Base-by-base conservation (phyloP, 2,329 filamentous ascomycete genomes). In the Rutstroemia sp. region DNA sequence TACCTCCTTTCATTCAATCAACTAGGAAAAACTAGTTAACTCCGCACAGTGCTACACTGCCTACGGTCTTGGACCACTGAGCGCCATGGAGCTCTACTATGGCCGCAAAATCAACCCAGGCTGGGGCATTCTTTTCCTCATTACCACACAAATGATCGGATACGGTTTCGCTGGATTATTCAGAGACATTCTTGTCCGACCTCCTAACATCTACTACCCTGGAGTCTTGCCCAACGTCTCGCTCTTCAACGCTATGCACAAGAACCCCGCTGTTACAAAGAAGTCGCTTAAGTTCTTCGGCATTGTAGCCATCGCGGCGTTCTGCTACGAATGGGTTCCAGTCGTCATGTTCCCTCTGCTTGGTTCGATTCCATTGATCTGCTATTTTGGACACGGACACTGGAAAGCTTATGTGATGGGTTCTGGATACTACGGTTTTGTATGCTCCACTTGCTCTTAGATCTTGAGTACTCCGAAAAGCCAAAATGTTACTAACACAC, bases 191-290 rank as follows among this genome's bases (percentile, higher is more conserved):
- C 75, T 86, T 21, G 77, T 82, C 34, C 63, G 63, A 69, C 83
- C 80, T 1, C 80, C 82, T 2, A 76, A 80, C 50, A 85, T 85
- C 80, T 79, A 86, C 52, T 86, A 82, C 81, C 82, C 82, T 1
- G 74, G 77, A 19, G 76, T 79, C 27, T 72, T 83, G 54, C 75
- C 73, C 4, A 80, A 73, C 48, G 69, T 62, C n/a, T 69, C 70
- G 10, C 60, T 75, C 27, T 64, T 75, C 6, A 70, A 75, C 50
- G 70, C 71, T 3, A 62, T 75, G n/a, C 73, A 75, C 57, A 60
- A 67, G 18, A 66, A 72, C 51, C 72, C 70, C 41, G 39, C 62
- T 0, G 71, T 72, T 25, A 74, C 65, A 61, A 67, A 58, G 62
- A 73, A 34, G 73, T 74, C 59, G 53, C 64, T 66, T 62, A 44